Evolutionary conservation across 495 filamentous ascomycete genomes (phyloP).

Genomic region (Letharia columbiana): DNA sequence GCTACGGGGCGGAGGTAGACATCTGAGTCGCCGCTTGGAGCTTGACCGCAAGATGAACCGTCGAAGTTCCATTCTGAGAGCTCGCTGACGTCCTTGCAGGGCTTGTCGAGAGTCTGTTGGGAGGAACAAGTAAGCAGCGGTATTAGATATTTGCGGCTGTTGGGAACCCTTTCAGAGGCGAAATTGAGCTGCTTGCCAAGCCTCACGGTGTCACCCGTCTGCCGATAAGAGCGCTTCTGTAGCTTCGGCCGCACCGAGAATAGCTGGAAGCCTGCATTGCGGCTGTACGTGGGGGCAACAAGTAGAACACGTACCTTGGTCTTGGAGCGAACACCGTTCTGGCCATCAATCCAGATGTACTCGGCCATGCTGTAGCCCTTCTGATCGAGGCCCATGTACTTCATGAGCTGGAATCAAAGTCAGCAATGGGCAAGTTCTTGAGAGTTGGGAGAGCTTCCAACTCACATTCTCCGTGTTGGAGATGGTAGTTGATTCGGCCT

Average conservation of each 20-base stretch:
- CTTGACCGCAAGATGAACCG: conserved; percentile 89
- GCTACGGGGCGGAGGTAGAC: conserved; percentile 92
- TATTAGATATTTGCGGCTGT: not conserved
- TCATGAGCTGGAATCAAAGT: conserved; percentile 56
- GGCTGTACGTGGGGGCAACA: conserved; percentile 14
- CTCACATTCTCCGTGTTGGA: conserved; percentile 65
- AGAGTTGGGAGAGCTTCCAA: conserved; percentile 23
- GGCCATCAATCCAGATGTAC: conserved; percentile 94
- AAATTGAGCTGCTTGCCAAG: conserved; percentile 8
- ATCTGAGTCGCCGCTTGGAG: conserved; percentile 93
- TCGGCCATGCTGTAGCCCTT: conserved; percentile 78
- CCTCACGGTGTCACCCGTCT: conserved; percentile 6
- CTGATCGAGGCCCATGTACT: conserved; percentile 88
- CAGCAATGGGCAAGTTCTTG: not conserved
- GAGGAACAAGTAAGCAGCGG: conserved; percentile 20
- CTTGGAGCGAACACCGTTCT: conserved; percentile 74
- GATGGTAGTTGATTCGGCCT: conserved; percentile 50
- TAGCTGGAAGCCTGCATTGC: conserved; percentile 13
- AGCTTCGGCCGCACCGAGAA: not conserved
- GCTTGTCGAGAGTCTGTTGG: conserved; percentile 66
- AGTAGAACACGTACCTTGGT: conserved; percentile 62
- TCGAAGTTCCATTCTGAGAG: conserved; percentile 99
- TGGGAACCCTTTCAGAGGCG: not conserved
- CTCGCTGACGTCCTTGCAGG: conserved; percentile 57
- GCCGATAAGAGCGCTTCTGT: conserved; percentile 14